Percentiles rank a stretch among this genome's conserved stretches.
phyloP scores from a whole-genome alignment of 768 basidiomycete species.

The Phylloporus sp. region DNA sequence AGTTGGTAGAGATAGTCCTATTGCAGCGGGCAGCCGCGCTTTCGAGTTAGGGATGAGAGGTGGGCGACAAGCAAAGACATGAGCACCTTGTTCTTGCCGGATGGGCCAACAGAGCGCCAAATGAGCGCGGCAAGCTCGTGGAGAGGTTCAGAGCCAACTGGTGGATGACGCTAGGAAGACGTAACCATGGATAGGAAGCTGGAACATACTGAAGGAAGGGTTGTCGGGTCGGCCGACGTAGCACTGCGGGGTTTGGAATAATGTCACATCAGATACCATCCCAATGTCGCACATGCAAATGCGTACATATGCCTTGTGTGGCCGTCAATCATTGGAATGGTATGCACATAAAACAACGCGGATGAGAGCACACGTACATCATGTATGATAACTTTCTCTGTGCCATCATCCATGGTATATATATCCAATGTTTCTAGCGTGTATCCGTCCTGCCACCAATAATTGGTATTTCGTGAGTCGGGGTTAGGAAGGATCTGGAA shows the following conservation, averaged over 20 bases:
- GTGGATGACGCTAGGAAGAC: not conserved
- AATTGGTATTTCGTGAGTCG: not conserved
- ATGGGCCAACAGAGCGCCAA: conserved; percentile 76
- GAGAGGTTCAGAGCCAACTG: conserved; percentile 84
- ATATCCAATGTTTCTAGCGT: conserved; percentile 77
- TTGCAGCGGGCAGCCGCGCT: too few relatives aligned
- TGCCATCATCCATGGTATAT: conserved; percentile 49
- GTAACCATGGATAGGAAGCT: not conserved
- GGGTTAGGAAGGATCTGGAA: not conserved
- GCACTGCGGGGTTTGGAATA: conserved; percentile 42
- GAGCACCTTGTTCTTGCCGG: conserved; percentile 81
- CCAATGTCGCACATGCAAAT: not conserved
- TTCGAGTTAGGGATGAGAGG: not conserved
- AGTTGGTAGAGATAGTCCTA: conserved; percentile 88
- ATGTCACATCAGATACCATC: not conserved
- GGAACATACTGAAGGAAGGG: conserved; percentile 73
- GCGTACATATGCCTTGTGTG: conserved; percentile 49
- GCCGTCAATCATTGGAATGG: not conserved
- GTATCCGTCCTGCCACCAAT: conserved; percentile 71
- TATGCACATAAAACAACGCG: not conserved
- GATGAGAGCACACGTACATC: conserved; percentile 33
- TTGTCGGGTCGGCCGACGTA: conserved; percentile 88
- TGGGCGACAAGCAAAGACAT: too few relatives aligned
- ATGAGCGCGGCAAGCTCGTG: conserved; percentile 65
- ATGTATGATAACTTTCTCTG: conserved; percentile 53